phyloP scores from a whole-genome alignment of 2,329 filamentous ascomycete species.

The Rhinocladiella mackenziei region DNA sequence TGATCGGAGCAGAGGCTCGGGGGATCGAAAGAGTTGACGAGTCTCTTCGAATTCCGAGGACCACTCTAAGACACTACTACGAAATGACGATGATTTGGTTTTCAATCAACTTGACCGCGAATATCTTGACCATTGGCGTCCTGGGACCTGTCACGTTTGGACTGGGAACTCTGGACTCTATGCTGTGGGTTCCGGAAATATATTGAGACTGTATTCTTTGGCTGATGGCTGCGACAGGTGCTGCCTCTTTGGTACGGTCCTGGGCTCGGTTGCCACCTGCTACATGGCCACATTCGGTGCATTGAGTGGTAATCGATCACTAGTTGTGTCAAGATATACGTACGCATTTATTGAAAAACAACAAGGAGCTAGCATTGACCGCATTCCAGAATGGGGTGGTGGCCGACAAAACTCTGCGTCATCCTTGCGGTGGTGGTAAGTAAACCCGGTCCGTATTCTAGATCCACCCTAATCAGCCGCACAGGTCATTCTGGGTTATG shows the following conservation, averaged over 20 bases:
- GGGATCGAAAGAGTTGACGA: neutral
- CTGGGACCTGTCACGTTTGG: neutral
- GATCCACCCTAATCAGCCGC: too few species aligned
- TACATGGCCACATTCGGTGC: constrained; percentile 62
- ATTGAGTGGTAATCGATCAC: constrained; percentile 57
- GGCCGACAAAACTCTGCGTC: constrained; percentile 60
- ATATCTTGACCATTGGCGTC: neutral
- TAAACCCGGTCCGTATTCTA: too few species aligned
- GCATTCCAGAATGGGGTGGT: constrained; percentile 60
- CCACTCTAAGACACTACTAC: neutral
- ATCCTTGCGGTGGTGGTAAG: constrained; percentile 59
- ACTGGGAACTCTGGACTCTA: neutral
- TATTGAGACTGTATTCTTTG: neutral
- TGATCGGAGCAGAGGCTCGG: neutral
- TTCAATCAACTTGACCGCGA: neutral
- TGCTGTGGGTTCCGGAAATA: neutral
- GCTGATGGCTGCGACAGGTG: neutral
- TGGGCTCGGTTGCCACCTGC: constrained; percentile 53
- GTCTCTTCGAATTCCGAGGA: neutral
- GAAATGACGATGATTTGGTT: neutral
- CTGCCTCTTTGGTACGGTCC: constrained; percentile 51
- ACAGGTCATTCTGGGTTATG: too few species aligned
- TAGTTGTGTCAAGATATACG: too few species aligned
- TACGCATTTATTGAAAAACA: too few species aligned
- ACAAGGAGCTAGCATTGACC: too few species aligned